These are phyloP conservation scores for Aspergillus niger DNA, from an alignment of 2,329 filamentous ascomycete genomes.

Conservation along the genomic window DNA sequence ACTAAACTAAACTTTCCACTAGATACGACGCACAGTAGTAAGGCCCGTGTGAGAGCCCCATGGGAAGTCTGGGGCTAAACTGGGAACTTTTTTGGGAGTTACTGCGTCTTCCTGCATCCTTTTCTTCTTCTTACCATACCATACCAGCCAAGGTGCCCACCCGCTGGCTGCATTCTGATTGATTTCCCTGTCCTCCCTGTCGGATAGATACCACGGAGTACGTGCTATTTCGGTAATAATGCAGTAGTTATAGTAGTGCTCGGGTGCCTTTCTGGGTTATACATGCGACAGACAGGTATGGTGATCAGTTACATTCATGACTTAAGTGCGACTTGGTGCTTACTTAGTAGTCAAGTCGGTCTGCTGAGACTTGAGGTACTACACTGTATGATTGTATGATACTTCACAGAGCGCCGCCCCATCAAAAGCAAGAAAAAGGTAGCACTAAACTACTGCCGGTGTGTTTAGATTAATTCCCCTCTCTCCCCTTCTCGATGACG, in stretches of 20 bases:
- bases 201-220: not conserved
- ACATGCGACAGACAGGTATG: not conserved
- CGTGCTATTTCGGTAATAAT: no score
- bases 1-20: slow-evolving; percentile 14
- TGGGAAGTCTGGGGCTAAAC: slow-evolving; percentile 16
- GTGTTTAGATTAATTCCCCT: not conserved
- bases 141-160: not conserved
- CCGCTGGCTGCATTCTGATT: not conserved
- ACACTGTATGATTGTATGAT: no score
- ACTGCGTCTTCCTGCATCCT: not conserved
- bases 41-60: slow-evolving; percentile 18
- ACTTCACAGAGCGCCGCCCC: not conserved
- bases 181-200: not conserved
- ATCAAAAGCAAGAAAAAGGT: not conserved
- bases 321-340: no score
- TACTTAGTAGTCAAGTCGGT: no score
- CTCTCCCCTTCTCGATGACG: not conserved
- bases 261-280: no score
- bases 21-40: slow-evolving; percentile 1
- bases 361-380: no score
- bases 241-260: no score
- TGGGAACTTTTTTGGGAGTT: not conserved
- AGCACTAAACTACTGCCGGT: not conserved
- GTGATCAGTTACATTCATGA: not conserved
- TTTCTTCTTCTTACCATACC: not conserved